Conservation (phyloP, 177 flowering plant species). For the Vitis hybrid region DNA sequence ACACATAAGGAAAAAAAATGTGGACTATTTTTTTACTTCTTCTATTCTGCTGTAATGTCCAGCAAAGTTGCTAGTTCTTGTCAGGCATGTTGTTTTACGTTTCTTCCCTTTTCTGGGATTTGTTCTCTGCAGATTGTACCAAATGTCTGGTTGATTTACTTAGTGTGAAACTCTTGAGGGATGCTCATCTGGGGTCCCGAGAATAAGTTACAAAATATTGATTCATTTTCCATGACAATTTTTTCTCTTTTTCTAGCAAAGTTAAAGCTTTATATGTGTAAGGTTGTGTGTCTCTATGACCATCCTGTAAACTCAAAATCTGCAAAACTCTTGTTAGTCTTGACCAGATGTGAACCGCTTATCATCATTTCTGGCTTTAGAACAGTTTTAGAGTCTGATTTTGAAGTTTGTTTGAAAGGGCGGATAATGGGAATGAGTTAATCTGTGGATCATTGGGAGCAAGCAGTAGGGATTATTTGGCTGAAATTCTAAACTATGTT, state of each 20-base stretch:
- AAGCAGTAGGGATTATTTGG: too few relatives aligned
- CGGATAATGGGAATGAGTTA: too few relatives aligned
- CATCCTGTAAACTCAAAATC: neutral
- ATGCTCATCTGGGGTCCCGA: conserved; percentile 9
- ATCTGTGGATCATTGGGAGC: too few relatives aligned
- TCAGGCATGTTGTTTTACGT: conserved; percentile 4
- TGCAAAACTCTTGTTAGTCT: neutral
- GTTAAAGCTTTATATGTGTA: neutral
- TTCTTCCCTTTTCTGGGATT: neutral
- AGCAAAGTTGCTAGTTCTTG: conserved; percentile 24
- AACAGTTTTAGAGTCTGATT: too few relatives aligned
- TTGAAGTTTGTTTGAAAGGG: too few relatives aligned
- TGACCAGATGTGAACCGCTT: too few relatives aligned
- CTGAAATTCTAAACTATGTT: too few relatives aligned
- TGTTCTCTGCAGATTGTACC: conserved; percentile 7
- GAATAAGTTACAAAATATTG: conserved; percentile 6
- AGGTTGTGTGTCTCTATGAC: neutral
- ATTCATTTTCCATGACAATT: conserved; percentile 1
- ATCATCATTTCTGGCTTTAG: neutral
- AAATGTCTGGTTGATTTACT: conserved; percentile 21
- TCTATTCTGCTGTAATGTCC: conserved; percentile 13
- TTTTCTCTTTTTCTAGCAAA: too few relatives aligned
- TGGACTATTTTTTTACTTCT: neutral
- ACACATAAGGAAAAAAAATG: conserved; percentile 10
- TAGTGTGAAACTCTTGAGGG: conserved; percentile 14